Evolutionary conservation across 2,329 filamentous ascomycete genomes (phyloP), one percentile per base, ranked within the genome.

Genomic region (Arthrobotrys pseudoclavata): DNA sequence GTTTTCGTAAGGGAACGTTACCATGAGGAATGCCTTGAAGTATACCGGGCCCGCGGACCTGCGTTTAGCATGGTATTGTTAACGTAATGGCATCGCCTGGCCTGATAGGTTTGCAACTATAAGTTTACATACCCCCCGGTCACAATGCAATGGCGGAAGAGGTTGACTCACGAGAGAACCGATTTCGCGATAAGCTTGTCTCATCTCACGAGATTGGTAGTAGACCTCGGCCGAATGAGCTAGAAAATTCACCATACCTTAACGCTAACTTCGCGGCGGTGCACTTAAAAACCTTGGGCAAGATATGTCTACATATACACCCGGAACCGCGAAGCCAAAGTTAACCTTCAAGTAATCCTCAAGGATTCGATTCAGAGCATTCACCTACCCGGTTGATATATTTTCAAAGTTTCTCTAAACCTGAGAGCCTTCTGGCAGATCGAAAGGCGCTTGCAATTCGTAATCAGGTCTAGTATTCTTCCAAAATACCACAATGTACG

Each of bases 61-160:
- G n/a, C 42, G 18, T 45, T 5, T 60, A 18, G 20, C 18, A 60
- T 37, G 31, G 31, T 60, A 42, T 42, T 9, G 13, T 10, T 60
- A 40, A 60, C 31, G 55, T 60, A 60, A 60, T 60, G 0, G 55
- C 20, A 42, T n/a, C 34, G 55, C 22, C 55, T 42, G 55, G 55
- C 55, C 55, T 60, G 55, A 60, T 60, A 40, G 20, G 9, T 57
- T 22, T 37, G n/a, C 13, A 57, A 24, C 26, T 18, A 37, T 57
- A 57, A 22, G 15, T n/a, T 53, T 18, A 31, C 50, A 31, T 31
- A 18, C 24, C 50, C n/a, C 50, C 50, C 22, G 7, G 50, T 18
- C 15, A n/a, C 22, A 29, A 26, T 53, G 26, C 13, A 2, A 42
- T 42, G 1, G 50, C 4, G 50, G 34, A 53, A 15, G 22, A 22